Percentiles rank a stretch among this genome's conserved stretches.
Conservation (phyloP, 495 filamentous ascomycete genomes). For the Acidiella bohemica region DNA sequence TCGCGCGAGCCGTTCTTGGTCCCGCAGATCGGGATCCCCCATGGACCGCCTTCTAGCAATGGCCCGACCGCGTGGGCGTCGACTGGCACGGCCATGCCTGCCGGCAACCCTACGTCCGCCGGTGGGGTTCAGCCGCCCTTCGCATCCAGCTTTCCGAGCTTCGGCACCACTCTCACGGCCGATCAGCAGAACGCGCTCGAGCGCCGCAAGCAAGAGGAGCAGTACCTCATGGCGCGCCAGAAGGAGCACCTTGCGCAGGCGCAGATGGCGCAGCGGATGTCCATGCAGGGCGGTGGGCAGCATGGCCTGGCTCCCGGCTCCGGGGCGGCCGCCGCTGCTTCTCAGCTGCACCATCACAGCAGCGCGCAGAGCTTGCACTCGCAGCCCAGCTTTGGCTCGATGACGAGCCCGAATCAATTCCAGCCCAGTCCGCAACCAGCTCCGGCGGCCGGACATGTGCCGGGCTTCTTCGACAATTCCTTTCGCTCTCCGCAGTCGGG, state of each 20-base stretch:
- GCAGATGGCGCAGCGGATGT: conserved; percentile 64
- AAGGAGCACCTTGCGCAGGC: conserved; percentile 85
- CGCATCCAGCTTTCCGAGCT: conserved; percentile 84
- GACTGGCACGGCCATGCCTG: conserved; percentile 28
- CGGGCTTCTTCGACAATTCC: conserved; percentile 61
- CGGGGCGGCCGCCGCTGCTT: conserved; percentile 37
- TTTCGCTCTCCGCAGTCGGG: conserved; percentile 33
- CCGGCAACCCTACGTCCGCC: conserved; percentile 25
- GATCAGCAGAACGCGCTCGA: conserved; percentile 97
- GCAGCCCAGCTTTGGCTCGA: conserved; percentile 86
- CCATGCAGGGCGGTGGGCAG: conserved; percentile 36
- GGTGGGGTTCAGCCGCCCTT: conserved; percentile 78
- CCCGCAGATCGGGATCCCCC: conserved; percentile 85
- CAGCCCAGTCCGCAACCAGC: conserved; percentile 61
- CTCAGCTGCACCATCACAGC: conserved; percentile 78
- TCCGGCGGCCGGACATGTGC: conserved; percentile 43
- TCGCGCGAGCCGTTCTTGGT: conserved; percentile 95
- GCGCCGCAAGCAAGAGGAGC: conserved; percentile 92
- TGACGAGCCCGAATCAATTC: conserved; percentile 59
- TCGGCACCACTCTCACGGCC: conserved; percentile 92
- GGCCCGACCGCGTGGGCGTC: conserved; percentile 33
- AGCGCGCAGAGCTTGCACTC: conserved; percentile 92
- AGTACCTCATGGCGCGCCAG: conserved; percentile 88
- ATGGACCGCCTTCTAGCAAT: conserved; percentile 38
- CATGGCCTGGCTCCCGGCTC: conserved; percentile 20